phyloP scores from a whole-genome alignment of 163 green algal species.

The Chlorella variabilis region DNA sequence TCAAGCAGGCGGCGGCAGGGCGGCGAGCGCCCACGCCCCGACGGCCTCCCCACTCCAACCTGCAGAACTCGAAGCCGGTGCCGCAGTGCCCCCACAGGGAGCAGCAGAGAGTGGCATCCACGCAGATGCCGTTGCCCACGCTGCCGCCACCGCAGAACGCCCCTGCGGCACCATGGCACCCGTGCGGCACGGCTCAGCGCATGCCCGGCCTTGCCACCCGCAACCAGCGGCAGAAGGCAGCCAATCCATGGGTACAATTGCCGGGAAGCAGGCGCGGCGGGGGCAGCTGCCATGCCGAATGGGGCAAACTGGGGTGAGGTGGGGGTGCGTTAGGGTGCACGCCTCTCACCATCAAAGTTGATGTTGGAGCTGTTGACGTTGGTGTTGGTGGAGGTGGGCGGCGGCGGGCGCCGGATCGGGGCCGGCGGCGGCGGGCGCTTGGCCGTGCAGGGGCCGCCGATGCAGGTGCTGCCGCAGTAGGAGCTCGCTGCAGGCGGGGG shows the following conservation, averaged over 20 bases:
- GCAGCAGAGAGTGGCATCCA: neutral
- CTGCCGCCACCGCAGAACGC: neutral
- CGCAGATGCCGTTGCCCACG: conserved; percentile 14
- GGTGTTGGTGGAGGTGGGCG: neutral
- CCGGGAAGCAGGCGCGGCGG: no score
- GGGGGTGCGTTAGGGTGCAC: no score
- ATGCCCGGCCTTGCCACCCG: no score
- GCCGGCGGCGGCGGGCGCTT: neutral
- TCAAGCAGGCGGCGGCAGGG: no score
- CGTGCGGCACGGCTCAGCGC: neutral
- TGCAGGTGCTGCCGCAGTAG: neutral
- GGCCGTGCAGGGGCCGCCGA: neutral
- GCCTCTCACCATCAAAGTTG: neutral
- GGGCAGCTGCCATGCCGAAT: no score
- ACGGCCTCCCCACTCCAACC: no score
- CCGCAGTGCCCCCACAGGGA: conserved; percentile 19
- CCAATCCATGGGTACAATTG: no score
- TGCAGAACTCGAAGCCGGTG: neutral
- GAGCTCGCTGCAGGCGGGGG: neutral
- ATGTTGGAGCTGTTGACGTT: neutral
- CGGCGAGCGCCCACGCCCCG: no score
- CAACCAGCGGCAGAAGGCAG: no score
- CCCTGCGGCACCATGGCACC: no score
- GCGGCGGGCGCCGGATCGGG: no score
- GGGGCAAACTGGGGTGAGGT: no score